Evolutionary conservation across 164 flowering plant species (phyloP).

Genomic region (Dillenia suffruticosa): DNA sequence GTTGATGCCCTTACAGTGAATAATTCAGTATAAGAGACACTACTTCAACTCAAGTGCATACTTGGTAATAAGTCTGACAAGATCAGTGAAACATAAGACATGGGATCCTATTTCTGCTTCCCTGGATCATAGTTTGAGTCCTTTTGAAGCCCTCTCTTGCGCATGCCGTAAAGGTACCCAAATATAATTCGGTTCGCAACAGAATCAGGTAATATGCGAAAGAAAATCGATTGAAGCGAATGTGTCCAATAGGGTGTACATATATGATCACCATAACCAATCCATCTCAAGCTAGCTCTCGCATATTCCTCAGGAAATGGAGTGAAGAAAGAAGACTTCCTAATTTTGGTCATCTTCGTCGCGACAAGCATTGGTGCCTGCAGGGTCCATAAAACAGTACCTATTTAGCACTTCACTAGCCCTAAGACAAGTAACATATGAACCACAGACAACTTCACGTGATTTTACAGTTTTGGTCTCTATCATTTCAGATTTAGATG

Average conservation of each 20-base stretch:
- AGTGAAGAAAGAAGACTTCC: slow-evolving; percentile 20
- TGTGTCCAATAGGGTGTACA: background rate
- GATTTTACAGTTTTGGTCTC: too few species aligned
- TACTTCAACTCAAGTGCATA: too few species aligned
- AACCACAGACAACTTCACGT: background rate
- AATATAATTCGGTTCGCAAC: too few species aligned
- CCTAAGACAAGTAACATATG: background rate
- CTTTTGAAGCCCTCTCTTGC: background rate
- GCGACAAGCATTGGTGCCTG: slow-evolving; percentile 25
- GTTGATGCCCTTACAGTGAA: too few species aligned
- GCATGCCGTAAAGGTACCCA: too few species aligned
- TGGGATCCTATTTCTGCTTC: too few species aligned
- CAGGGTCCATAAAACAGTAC: too few species aligned
- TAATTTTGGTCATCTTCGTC: slow-evolving; percentile 32
- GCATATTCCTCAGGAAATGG: slow-evolving; percentile 21
- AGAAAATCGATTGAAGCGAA: background rate
- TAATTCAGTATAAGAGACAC: too few species aligned
- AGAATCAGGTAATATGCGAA: background rate
- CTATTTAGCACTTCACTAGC: background rate
- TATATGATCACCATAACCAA: background rate
- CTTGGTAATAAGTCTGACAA: too few species aligned
- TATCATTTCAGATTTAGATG: too few species aligned
- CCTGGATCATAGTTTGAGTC: background rate
- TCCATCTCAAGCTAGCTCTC: background rate
- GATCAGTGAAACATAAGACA: too few species aligned